These are phyloP conservation scores for Candida schatavii DNA, from an alignment of 805 yeast genomes.

Conservation along the genomic window DNA sequence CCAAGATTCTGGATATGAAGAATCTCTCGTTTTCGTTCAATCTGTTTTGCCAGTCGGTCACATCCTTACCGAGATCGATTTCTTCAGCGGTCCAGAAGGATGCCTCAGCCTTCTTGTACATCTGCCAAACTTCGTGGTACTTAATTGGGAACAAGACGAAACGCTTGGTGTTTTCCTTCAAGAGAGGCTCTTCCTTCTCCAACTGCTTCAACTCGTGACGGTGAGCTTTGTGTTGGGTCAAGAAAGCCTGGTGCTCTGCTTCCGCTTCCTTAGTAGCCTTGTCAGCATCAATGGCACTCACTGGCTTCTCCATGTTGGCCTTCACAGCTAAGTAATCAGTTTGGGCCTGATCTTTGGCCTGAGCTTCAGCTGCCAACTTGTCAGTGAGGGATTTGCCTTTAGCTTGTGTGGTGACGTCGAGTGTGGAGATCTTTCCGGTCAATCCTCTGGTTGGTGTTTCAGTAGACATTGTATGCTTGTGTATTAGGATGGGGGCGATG, in stretches of 20 bases:
- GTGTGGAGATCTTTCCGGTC: conserved; percentile 41
- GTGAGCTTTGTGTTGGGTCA: conserved; percentile 61
- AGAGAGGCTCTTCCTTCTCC: conserved; percentile 87
- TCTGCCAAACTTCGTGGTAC: conserved; percentile 98
- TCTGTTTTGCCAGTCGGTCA: conserved; percentile 86
- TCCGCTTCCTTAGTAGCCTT: conserved; percentile 21
- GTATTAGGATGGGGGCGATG: not conserved
- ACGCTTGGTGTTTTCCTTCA: conserved; percentile 80
- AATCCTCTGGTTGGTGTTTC: conserved; percentile 58
- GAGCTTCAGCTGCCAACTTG: conserved; percentile 41
- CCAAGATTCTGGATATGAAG: conserved; percentile 89
- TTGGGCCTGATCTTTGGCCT: conserved; percentile 30
- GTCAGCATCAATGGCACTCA: conserved; percentile 18
- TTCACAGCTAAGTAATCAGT: conserved; percentile 14
- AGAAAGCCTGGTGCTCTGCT: conserved; percentile 51
- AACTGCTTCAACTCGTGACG: conserved; percentile 69
- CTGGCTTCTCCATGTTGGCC: conserved; percentile 18
- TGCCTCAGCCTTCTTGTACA: conserved; percentile 98
- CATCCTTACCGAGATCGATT: conserved; percentile 90
- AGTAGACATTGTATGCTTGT: conserved; percentile 37
- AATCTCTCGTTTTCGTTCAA: conserved; percentile 89
- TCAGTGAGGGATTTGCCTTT: conserved; percentile 40
- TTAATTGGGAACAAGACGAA: conserved; percentile 94
- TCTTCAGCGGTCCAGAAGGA: conserved; percentile 99
- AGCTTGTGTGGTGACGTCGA: conserved; percentile 30